Evolutionary conservation across 306 rosid genomes (phyloP).

Genomic region (Leucaena leucocephala): DNA sequence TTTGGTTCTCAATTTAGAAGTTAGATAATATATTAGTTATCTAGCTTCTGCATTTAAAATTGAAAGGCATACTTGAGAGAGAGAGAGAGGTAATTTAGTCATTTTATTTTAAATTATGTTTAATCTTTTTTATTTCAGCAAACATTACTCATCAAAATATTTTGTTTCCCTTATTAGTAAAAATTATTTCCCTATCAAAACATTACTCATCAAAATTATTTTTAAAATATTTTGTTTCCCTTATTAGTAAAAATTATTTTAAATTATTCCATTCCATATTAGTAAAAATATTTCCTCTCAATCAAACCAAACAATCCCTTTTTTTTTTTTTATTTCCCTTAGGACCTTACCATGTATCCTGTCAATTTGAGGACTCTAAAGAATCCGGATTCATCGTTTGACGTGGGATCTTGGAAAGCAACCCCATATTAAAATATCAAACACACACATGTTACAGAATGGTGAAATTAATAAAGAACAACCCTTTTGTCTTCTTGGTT

Average conservation of each 20-base stretch:
- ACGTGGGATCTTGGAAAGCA: not conserved
- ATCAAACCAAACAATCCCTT: not conserved
- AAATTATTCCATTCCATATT: not conserved
- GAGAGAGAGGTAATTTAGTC: not conserved
- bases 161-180: too few species aligned
- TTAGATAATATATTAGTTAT: too few species aligned
- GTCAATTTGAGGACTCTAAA: not conserved
- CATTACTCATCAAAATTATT: too few species aligned
- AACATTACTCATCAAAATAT: not conserved
- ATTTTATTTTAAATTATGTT: too few species aligned
- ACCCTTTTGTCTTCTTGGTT: not conserved
- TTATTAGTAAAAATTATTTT: too few species aligned
- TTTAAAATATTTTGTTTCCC: too few species aligned
- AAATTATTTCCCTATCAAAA: too few species aligned
- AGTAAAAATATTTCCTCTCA: not conserved
- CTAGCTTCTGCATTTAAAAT: too few species aligned
- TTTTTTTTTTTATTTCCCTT: not conserved
- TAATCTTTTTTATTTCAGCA: not conserved
- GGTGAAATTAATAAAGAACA: not conserved
- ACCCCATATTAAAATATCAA: not conserved
- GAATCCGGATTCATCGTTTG: not conserved
- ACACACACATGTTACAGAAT: not conserved
- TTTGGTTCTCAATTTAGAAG: too few species aligned
- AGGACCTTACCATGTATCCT: not conserved
- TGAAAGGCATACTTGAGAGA: not conserved